Evolutionary conservation across 2,329 filamentous ascomycete species (phyloP).

Genomic region (Karstenula rhodostoma): DNA sequence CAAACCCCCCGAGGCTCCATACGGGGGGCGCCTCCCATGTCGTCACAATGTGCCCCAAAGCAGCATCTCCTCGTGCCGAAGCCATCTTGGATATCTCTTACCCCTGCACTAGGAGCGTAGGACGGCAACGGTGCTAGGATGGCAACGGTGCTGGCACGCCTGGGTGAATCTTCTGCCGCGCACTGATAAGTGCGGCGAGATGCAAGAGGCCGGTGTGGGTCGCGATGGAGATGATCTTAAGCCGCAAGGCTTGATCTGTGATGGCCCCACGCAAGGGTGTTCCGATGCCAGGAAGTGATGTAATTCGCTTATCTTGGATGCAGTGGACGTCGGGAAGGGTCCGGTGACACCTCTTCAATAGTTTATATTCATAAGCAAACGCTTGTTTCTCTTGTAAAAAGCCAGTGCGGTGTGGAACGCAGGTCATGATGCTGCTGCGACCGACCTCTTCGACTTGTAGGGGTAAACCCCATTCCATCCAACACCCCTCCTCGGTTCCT

Average conservation of each 20-base stretch:
- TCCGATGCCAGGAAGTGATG: background rate
- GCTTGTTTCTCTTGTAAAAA: background rate
- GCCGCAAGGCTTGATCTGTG: background rate
- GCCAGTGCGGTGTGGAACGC: background rate
- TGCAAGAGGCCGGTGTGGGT: background rate
- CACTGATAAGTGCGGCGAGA: background rate
- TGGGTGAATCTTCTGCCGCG: constrained; percentile 9
- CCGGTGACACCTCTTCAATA: no score
- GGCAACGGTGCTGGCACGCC: background rate
- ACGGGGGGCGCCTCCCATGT: background rate
- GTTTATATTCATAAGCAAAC: background rate
- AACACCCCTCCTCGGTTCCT: background rate
- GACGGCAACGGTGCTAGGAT: background rate
- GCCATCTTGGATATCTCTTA: background rate
- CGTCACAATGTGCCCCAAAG: background rate
- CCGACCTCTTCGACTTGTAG: no score
- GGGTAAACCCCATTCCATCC: background rate
- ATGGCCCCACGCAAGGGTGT: background rate
- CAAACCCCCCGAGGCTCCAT: background rate
- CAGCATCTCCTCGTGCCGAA: background rate
- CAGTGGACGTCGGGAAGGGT: background rate
- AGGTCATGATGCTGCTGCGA: no score
- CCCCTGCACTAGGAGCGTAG: background rate
- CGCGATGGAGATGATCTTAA: constrained; percentile 6
- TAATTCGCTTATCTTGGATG: background rate